Evolutionary conservation across 2,329 filamentous ascomycete species (phyloP).

Genomic region (Aspergillus costaricaensis): DNA sequence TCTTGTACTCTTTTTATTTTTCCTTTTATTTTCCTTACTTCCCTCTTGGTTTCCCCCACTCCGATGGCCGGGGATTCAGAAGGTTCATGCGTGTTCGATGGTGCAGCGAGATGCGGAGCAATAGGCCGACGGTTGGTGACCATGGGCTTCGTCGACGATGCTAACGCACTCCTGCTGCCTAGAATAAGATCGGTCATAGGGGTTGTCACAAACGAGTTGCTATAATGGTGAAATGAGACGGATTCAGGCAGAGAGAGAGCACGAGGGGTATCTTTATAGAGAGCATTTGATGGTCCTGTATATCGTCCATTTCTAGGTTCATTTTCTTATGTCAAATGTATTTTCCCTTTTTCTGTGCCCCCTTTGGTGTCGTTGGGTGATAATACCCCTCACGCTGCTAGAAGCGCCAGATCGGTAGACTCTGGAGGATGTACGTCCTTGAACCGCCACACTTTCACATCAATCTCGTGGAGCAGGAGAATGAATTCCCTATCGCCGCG

Average conservation of each 20-base stretch:
- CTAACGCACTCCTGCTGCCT: conserved; percentile 18
- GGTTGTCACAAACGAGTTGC: conserved; percentile 8
- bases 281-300: conserved; percentile 27
- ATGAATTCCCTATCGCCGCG: conserved; percentile 24
- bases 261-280: conserved; percentile 22
- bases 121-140: conserved; percentile 6
- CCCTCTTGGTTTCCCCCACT: conserved; percentile 6
- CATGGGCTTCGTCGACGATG: conserved; percentile 12
- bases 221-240: conserved; percentile 14
- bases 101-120: conserved; percentile 6
- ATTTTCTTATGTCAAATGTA: conserved; percentile 16
- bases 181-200: conserved; percentile 15
- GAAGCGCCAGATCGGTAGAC: neutral
- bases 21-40: neutral
- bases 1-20: conserved; percentile 4
- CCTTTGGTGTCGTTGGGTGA: conserved; percentile 9
- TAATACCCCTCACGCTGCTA: neutral
- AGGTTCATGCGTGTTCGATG: neutral
- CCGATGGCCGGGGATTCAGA: neutral
- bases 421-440: conserved; percentile 6
- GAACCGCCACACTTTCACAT: conserved; percentile 29
- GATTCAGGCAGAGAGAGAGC: conserved; percentile 6
- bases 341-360: conserved; percentile 4
- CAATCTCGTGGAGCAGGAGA: conserved; percentile 17
- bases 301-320: conserved; percentile 21